Percentiles rank a stretch among this genome's conserved stretches.
phyloP scores from a whole-genome alignment of 1,284 basidiomycete species.

The Fomitopsis pinicola region DNA sequence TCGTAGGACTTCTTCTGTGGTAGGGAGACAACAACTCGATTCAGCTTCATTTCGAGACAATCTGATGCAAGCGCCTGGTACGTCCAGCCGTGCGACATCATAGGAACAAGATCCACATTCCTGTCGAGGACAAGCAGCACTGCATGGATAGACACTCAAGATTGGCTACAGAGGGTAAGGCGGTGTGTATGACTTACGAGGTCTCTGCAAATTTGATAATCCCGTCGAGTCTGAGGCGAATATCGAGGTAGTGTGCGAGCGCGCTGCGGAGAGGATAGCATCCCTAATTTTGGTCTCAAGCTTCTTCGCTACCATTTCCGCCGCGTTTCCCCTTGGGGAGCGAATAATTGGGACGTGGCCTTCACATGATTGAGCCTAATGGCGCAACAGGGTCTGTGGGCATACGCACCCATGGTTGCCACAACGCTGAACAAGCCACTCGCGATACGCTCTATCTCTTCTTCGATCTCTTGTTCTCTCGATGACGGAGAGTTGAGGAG shows the following conservation, averaged over 20 bases:
- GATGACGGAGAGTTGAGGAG: conserved; percentile 92
- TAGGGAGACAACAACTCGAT: conserved; percentile 80
- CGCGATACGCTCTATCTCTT: conserved; percentile 90
- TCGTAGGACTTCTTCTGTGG: conserved; percentile 90
- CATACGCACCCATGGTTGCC: conserved; percentile 77
- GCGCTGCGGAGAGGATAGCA: conserved; percentile 79
- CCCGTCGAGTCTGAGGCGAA: conserved; percentile 73
- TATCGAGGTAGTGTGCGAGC: conserved; percentile 52
- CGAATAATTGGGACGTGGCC: conserved; percentile 95
- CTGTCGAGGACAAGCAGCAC: conserved; percentile 93
- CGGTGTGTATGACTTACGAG: conserved; percentile 48
- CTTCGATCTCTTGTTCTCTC: conserved; percentile 88
- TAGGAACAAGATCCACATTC: conserved; percentile 93
- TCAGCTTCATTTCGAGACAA: conserved; percentile 95
- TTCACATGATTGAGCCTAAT: conserved; percentile 23
- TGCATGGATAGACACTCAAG: conserved; percentile 23
- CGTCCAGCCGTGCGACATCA: conserved; percentile 98
- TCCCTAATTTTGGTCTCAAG: conserved; percentile 92
- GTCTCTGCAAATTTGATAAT: conserved; percentile 76
- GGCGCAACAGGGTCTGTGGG: background rate
- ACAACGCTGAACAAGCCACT: conserved; percentile 90
- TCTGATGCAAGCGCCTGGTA: conserved; percentile 99
- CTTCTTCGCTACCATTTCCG: conserved; percentile 97
- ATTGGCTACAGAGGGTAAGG: background rate
- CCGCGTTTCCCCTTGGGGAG: conserved; percentile 92